Evolutionary conservation across 257 asterid species (phyloP).

Genomic region (Pogostemon cablin): DNA sequence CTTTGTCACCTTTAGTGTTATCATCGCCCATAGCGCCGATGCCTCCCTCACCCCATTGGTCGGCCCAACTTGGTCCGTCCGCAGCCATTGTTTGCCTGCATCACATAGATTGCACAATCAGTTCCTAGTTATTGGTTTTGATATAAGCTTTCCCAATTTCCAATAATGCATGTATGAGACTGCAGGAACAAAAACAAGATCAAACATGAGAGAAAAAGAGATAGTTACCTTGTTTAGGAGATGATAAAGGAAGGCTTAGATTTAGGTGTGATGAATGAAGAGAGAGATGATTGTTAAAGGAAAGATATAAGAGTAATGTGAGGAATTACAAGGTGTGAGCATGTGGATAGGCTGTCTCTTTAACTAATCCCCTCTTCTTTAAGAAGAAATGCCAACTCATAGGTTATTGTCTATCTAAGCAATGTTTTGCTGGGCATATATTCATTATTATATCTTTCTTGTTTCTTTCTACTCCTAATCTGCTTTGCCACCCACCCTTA

Average conservation of each 20-base stretch:
- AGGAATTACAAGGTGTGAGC: conserved; percentile 24
- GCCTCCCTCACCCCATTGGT: conserved; percentile 98
- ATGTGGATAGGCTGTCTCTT: conserved; percentile 68
- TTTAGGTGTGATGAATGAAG: conserved; percentile 33
- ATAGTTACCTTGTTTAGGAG: conserved; percentile 44
- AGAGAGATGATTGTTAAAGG: conserved; percentile 24
- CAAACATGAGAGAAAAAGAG: conserved; percentile 8
- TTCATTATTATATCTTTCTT: not conserved
- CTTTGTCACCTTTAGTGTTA: conserved; percentile 40
- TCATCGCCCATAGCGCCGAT: conserved; percentile 68
- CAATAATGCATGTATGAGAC: too few relatives aligned
- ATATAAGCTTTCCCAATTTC: too few relatives aligned
- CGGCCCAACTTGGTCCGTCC: conserved; percentile 91
- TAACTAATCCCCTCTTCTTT: conserved; percentile 40
- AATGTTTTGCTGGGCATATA: conserved; percentile 37
- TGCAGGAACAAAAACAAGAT: too few relatives aligned
- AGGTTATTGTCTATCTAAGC: conserved; percentile 54
- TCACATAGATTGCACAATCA: not conserved
- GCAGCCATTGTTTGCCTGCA: conserved; percentile 51
- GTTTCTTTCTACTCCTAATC: not conserved
- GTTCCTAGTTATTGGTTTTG: not conserved
- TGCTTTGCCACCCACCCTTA: not conserved
- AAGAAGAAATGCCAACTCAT: conserved; percentile 50
- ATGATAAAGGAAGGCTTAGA: conserved; percentile 20
- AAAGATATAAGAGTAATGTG: conserved; percentile 27